Evolutionary conservation across 352 stramenopile species (phyloP), one percentile per base, ranked within the genome.

Genomic region (Phytophthora colocasiae): DNA sequence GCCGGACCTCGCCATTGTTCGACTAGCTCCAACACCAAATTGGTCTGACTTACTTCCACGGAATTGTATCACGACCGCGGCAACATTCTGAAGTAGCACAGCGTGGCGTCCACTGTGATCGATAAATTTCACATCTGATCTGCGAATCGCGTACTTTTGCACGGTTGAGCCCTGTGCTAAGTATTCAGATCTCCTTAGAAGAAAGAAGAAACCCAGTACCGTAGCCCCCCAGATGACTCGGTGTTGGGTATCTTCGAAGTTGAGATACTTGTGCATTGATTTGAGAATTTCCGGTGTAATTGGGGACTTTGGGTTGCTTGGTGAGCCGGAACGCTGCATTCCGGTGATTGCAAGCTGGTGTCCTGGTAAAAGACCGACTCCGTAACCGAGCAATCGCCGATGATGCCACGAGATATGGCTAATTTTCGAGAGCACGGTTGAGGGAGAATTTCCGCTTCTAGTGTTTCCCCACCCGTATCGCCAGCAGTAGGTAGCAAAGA

Each of bases 211-310:
- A 24, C 43, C 59, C 66, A 75, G 39, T 26, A 75, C 49, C 54
- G 61, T 46, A 75, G 55, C 54, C 72, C 60, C 68, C 62, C 58
- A 75, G 11, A 71, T 38, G 58, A 75, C 64, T 51, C 64, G 64
- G 62, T 73, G 49, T 27, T 69, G 61, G 39, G 50, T 1, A 2
- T 2, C 14, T 3, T 9, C 9, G 38, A 81, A 64, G 31, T 74
- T 15, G 52, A 58, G 62, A 0, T 10, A 5, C 0, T 14, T 0
- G 14, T 72, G 59, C 12, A 74, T 9, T 2, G 19, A 3, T 3
- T 29, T 53, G 31, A 80, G 57, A 10, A 67, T 39, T 22, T 45
- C 1, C 12, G 53, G 46, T 32, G 61, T 71, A 51, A 62, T 27
- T 0, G 69, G 62, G 9, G 50, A 40, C 22, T 65, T 66, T 6